These are phyloP conservation scores for Mycogone perniciosa DNA, from an alignment of 2,329 filamentous ascomycete species.

Conservation along the genomic window DNA sequence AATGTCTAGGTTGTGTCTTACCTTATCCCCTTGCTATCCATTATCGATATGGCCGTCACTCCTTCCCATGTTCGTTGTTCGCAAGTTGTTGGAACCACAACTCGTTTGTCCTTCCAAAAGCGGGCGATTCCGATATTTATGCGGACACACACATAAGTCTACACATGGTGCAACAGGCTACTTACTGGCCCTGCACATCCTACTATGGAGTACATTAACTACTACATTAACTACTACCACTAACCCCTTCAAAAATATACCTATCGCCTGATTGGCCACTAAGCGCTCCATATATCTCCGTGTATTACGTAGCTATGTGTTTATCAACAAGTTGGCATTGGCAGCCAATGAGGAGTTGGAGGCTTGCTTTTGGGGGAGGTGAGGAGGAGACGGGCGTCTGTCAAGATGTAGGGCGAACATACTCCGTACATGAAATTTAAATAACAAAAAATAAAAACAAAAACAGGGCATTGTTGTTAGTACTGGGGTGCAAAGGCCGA, in stretches of 20 bases:
- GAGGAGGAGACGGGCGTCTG: not conserved
- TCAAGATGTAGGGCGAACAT: not conserved
- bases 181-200: no score
- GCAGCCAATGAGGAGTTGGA: not conserved
- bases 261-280: no score
- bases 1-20: not conserved
- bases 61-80: not conserved
- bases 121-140: no score
- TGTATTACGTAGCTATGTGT: not conserved
- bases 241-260: no score
- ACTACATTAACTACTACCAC: no score
- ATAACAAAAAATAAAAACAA: not conserved
- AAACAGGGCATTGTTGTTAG: not conserved
- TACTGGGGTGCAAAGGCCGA: slow-evolving; percentile 2
- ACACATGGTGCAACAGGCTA: no score
- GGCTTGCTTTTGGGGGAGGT: not conserved
- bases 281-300: not conserved
- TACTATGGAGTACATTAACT: no score
- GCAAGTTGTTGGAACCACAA: no score
- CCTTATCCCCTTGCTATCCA: not conserved
- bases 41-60: not conserved
- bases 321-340: not conserved
- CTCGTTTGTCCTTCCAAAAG: no score
- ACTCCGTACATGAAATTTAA: not conserved
- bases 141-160: no score